Conservation (phyloP, 2,329 filamentous ascomycete genomes). For the Hymenotorrendiella dingleyae region DNA sequence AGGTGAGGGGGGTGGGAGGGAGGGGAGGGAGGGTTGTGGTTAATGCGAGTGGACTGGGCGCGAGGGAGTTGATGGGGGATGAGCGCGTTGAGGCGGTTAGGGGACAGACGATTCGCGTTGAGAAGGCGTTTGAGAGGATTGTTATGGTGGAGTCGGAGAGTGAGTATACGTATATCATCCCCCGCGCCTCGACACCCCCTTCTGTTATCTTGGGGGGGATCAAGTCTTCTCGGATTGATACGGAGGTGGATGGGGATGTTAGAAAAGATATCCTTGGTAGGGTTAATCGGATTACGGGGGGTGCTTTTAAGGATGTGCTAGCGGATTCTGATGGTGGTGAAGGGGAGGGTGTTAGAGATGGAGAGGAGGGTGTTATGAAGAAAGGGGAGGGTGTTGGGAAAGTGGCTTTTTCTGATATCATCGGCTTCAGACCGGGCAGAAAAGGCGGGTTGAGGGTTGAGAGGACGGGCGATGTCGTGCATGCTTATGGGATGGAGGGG, state of each 20-base stretch:
- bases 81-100: slow-evolving; percentile 16
- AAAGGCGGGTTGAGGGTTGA: slow-evolving; percentile 23
- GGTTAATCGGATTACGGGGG: slow-evolving; percentile 22
- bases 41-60: slow-evolving; percentile 23
- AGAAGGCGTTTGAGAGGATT: slow-evolving; percentile 14
- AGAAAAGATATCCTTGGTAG: slow-evolving; percentile 22
- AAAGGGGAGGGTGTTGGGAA: too few relatives aligned
- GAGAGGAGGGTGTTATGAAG: too few relatives aligned
- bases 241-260: slow-evolving; percentile 18
- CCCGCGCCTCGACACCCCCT: slow-evolving; percentile 13
- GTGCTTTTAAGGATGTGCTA: slow-evolving; percentile 19
- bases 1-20: slow-evolving; percentile 10
- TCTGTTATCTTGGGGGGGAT: slow-evolving; percentile 24
- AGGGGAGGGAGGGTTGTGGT: slow-evolving; percentile 17
- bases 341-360: too few relatives aligned
- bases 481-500: slow-evolving; percentile 24
- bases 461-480: slow-evolving; percentile 18
- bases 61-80: slow-evolving; percentile 16
- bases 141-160: slow-evolving; percentile 23
- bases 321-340: too few relatives aligned
- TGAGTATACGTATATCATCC: slow-evolving; percentile 26
- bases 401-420: slow-evolving; percentile 15
- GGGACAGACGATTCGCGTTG: slow-evolving; percentile 26
- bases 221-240: slow-evolving; percentile 22
- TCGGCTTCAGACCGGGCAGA: slow-evolving; percentile 24